These are phyloP conservation scores for Raffaelea deltoideospora DNA, from an alignment of 2,329 filamentous ascomycete genomes.

Conservation along the genomic window DNA sequence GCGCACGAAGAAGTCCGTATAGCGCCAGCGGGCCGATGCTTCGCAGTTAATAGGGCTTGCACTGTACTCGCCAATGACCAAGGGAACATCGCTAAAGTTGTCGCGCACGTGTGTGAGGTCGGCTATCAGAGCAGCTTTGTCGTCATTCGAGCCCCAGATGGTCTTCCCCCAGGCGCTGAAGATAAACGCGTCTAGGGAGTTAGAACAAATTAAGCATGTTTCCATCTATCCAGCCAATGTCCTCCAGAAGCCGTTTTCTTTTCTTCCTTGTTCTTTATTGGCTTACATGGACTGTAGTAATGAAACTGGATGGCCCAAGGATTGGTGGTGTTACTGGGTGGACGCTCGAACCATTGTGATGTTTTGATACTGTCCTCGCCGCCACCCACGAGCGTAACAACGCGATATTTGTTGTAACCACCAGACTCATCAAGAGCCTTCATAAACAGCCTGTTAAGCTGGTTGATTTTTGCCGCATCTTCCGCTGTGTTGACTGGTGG, in stretches of 20 bases:
- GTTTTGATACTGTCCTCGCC: slow-evolving; percentile 37
- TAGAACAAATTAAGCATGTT: no score
- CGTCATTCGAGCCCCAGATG: slow-evolving; percentile 39
- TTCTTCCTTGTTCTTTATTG: no score
- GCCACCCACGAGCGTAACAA: slow-evolving; percentile 39
- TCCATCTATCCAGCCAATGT: no score
- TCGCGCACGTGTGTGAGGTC: slow-evolving; percentile 35
- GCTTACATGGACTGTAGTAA: slow-evolving; percentile 38
- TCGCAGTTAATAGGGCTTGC: slow-evolving; percentile 34
- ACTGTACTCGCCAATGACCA: slow-evolving; percentile 43
- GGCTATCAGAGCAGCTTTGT: slow-evolving; percentile 30
- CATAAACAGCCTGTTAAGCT: slow-evolving; percentile 41
- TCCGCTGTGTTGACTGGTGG: slow-evolving; percentile 34
- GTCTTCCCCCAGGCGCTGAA: slow-evolving; percentile 40
- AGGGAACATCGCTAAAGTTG: slow-evolving; percentile 39
- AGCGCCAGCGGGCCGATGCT: slow-evolving; percentile 40
- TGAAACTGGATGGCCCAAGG: slow-evolving; percentile 48
- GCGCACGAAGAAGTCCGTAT: slow-evolving; percentile 36
- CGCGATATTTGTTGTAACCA: slow-evolving; percentile 37
- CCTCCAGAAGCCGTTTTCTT: no score
- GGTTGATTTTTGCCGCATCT: slow-evolving; percentile 35
- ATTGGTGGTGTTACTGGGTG: slow-evolving; percentile 31
- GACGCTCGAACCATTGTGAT: slow-evolving; percentile 32
- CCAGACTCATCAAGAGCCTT: slow-evolving; percentile 36
- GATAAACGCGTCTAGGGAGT: slow-evolving; percentile 23